Evolutionary conservation across 2,329 filamentous ascomycete species (phyloP).

Genomic region (Coniochaeta hoffmannii): DNA sequence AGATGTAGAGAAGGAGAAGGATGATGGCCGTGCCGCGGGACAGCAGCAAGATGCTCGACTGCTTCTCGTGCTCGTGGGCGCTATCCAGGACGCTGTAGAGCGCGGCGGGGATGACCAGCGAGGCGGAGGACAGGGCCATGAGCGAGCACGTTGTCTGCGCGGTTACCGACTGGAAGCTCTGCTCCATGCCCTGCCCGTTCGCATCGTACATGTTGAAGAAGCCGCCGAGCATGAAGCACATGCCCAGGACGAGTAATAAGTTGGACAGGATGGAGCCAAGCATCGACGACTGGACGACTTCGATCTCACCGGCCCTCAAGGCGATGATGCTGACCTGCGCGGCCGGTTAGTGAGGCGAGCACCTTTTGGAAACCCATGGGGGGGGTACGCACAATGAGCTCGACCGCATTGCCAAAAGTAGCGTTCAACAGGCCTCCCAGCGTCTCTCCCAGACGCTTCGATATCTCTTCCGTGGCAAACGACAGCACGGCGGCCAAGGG

Average conservation of each 20-base stretch:
- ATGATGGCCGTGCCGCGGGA: slow-evolving; percentile 73
- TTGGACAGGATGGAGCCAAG: slow-evolving; percentile 93
- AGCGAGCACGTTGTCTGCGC: slow-evolving; percentile 71
- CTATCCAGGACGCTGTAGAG: slow-evolving; percentile 59
- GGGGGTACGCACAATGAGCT: slow-evolving; percentile 60
- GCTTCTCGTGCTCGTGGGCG: slow-evolving; percentile 31
- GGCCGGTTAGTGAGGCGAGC: background rate
- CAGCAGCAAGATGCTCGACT: slow-evolving; percentile 57
- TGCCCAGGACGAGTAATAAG: slow-evolving; percentile 77
- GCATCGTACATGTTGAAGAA: slow-evolving; percentile 51
- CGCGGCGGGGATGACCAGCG: slow-evolving; percentile 71
- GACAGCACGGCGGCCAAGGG: slow-evolving; percentile 67
- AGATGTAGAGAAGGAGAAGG: slow-evolving; percentile 63
- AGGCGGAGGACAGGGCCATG: slow-evolving; percentile 69
- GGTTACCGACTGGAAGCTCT: slow-evolving; percentile 67
- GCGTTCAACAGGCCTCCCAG: slow-evolving; percentile 68
- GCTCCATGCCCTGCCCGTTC: slow-evolving; percentile 54
- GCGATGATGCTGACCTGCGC: slow-evolving; percentile 83
- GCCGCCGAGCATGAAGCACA: slow-evolving; percentile 73
- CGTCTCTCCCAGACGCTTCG: slow-evolving; percentile 63
- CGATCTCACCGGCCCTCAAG: slow-evolving; percentile 75
- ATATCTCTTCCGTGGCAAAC: slow-evolving; percentile 73
- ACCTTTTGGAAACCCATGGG: background rate
- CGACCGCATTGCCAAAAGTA: slow-evolving; percentile 74
- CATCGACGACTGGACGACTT: slow-evolving; percentile 97